Evolutionary conservation across 768 basidiomycete genomes (phyloP).

Genomic region (Hygrophorus russula): DNA sequence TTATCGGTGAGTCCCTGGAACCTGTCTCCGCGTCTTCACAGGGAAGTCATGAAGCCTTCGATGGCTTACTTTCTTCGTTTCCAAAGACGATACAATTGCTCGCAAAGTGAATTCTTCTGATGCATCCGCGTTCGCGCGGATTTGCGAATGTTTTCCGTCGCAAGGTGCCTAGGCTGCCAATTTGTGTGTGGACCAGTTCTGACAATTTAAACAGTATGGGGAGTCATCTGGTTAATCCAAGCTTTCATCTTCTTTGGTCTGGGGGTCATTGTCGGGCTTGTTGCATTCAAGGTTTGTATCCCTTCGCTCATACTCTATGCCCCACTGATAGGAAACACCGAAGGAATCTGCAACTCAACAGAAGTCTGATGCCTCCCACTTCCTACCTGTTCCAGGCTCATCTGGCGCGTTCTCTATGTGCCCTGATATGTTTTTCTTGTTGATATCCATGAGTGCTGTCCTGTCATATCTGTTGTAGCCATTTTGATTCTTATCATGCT

Average conservation of each 20-base stretch:
- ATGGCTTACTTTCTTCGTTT: background rate
- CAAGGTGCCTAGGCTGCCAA: slow-evolving; percentile 35
- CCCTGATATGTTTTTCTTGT: slow-evolving; percentile 13
- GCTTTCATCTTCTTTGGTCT: slow-evolving; percentile 65
- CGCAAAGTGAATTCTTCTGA: slow-evolving; percentile 83
- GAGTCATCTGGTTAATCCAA: slow-evolving; percentile 75
- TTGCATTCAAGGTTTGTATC: slow-evolving; percentile 67
- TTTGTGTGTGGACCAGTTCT: background rate
- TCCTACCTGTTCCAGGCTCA: slow-evolving; percentile 48
- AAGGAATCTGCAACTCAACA: slow-evolving; percentile 57
- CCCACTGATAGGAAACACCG: background rate
- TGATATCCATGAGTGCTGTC: slow-evolving; percentile 10
- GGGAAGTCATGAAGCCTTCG: background rate
- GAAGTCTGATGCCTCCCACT: slow-evolving; percentile 35
- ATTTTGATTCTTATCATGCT: too few relatives aligned
- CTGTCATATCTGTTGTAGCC: slow-evolving; percentile 3
- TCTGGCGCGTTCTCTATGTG: slow-evolving; percentile 21
- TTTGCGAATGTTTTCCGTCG: slow-evolving; percentile 81
- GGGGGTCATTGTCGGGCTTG: slow-evolving; percentile 69
- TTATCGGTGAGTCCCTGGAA: slow-evolving; percentile 47
- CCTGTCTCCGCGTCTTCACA: too few relatives aligned
- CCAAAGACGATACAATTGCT: slow-evolving; percentile 71
- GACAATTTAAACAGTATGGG: slow-evolving; percentile 52
- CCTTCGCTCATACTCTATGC: background rate
- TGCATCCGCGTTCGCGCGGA: slow-evolving; percentile 72